Evolutionary conservation across 495 filamentous ascomycete species (phyloP).

Genomic region (Bacidia rubella): DNA sequence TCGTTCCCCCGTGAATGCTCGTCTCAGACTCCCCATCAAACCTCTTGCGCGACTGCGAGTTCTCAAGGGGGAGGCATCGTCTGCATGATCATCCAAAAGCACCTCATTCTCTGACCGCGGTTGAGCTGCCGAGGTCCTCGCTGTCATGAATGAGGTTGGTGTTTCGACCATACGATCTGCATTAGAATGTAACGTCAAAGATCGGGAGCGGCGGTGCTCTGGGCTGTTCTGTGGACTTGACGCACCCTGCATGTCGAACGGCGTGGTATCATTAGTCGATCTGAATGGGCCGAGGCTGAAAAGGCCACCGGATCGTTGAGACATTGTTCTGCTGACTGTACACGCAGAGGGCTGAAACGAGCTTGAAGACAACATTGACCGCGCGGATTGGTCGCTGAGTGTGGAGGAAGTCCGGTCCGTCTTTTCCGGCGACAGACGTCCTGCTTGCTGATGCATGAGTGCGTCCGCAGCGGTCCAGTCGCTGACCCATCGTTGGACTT

Average conservation of each 20-base stretch:
- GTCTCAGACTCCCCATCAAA: slow-evolving; percentile 43
- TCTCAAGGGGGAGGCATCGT: slow-evolving; percentile 22
- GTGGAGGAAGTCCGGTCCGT: slow-evolving; percentile 43
- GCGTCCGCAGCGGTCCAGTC: slow-evolving; percentile 42
- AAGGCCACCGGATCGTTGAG: slow-evolving; percentile 21
- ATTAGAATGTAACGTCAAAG: slow-evolving; percentile 1
- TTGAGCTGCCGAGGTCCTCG: slow-evolving; percentile 44
- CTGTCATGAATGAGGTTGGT: slow-evolving; percentile 55
- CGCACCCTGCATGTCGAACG: slow-evolving; percentile 15
- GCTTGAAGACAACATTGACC: slow-evolving; percentile 22
- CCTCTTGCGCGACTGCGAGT: slow-evolving; percentile 30
- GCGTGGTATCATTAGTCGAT: slow-evolving; percentile 12
- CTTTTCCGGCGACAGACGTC: slow-evolving; percentile 33
- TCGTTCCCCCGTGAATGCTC: slow-evolving; percentile 34
- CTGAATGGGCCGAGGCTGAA: slow-evolving; percentile 14
- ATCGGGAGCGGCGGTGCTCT: slow-evolving; percentile 11
- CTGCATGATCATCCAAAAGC: slow-evolving; percentile 36
- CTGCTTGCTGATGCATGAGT: slow-evolving; percentile 24
- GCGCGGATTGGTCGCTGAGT: slow-evolving; percentile 36
- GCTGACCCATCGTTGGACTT: slow-evolving; percentile 47
- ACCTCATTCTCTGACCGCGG: slow-evolving; percentile 53
- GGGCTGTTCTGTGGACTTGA: slow-evolving; percentile 1
- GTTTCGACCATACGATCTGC: slow-evolving; percentile 23
- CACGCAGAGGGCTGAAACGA: slow-evolving; percentile 18
- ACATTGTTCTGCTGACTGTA: slow-evolving; percentile 24